Base-by-base conservation (phyloP, 1,139 yeast genomes). In the Yamadazyma triangularis region DNA sequence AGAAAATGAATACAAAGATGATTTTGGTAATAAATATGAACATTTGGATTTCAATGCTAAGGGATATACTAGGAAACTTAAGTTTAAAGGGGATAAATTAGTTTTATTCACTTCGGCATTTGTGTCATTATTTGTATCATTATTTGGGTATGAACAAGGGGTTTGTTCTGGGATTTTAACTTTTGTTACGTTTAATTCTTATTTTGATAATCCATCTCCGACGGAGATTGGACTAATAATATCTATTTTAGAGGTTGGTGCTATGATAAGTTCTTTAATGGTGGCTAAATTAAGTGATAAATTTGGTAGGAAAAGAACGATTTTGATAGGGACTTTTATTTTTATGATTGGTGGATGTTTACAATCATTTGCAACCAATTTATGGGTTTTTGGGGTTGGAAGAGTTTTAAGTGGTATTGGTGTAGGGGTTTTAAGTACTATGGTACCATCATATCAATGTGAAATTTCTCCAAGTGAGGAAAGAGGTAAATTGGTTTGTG, bases 121-220 rank as follows among this genome's bases (percentile, higher is more conserved):
- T 55, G 94, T 86, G 13, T 79, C 89, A 21, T 63, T 85, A 6
- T 93, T 94, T 32, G 95, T 87, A 10, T 80, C 87, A 34, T 64
- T 87, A 21, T 87, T 86, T 52, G 96, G 95, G 4, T 87, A 84
- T 56, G 95, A 87, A 52, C 96, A 87, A 57, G 95, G 95, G 33
- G 95, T 86, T 28, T 84, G 89, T 77, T 77, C 87, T 22, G 91
- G 94, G 4, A 77, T 87, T 27, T 50, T 67, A 29, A 66, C 71
- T n/a, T 67, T 58, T 38, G 65, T 53, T 12, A 67, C 74, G 2
- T 73, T 73, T 43, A 53, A 53, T 15, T 40, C 45, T 25, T 72
- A 63, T 47, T 73, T 71, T 42, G 39, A 64, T 39, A 41, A 67
- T 27, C 79, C 79, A 3, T 51, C 57, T 11, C 58, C 74, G 19